Percentiles rank a stretch among this genome's conserved stretches.
These are phyloP conservation scores for Penicillium italicum DNA, from an alignment of 2,329 filamentous ascomycete species.

Conservation along the genomic window DNA sequence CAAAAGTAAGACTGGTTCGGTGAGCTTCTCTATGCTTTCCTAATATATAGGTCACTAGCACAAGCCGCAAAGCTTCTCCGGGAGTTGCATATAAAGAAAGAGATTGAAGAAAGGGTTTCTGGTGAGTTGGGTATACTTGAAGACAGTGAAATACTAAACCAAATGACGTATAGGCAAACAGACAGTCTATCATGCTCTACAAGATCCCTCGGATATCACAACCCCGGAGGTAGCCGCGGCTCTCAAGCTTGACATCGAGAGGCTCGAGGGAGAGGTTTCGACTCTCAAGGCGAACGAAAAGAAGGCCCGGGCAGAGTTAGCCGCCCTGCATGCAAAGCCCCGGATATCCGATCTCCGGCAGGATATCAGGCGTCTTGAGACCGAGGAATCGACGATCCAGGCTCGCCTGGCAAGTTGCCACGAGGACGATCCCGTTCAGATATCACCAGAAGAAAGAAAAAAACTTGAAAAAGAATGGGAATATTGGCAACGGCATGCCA, in stretches of 20 bases:
- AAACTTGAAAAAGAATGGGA: constrained; percentile 47
- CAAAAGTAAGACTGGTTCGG: constrained; percentile 45
- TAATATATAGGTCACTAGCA: constrained; percentile 35
- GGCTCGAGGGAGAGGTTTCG: constrained; percentile 46
- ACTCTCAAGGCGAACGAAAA: constrained; percentile 48
- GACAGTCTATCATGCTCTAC: constrained; percentile 56
- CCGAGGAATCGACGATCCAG: constrained; percentile 43
- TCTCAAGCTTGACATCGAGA: constrained; percentile 49
- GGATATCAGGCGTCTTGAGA: constrained; percentile 43
- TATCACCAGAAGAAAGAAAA: constrained; percentile 49
- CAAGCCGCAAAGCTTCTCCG: constrained; percentile 59
- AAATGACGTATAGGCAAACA: constrained; percentile 53
- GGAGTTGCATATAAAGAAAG: constrained; percentile 58
- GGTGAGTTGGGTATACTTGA: constrained; percentile 36
- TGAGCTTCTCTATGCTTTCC: neutral
- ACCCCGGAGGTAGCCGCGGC: constrained; percentile 49
- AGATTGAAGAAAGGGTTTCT: constrained; percentile 56
- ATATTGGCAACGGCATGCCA: constrained; percentile 42
- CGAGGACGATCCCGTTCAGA: constrained; percentile 39
- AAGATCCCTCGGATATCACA: constrained; percentile 50
- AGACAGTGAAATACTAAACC: neutral
- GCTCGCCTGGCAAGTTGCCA: constrained; percentile 42
- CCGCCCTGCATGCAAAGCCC: constrained; percentile 47
- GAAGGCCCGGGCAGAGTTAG: constrained; percentile 47
- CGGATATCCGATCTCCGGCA: constrained; percentile 51